Conservation (phyloP, 148 eudicot species). For the Agrostemma githago region DNA sequence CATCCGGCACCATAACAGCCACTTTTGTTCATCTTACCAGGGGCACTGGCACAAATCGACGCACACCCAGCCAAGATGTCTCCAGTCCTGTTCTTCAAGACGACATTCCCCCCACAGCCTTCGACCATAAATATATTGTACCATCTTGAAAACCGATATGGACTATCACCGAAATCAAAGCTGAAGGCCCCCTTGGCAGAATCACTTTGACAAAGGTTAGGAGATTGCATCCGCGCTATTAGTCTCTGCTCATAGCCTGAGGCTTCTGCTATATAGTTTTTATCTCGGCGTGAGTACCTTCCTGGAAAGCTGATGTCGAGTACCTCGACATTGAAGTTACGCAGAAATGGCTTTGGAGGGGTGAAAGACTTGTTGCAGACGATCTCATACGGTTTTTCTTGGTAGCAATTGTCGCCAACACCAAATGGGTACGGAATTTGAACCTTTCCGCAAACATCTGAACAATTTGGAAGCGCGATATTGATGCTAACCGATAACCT, state of each 20-base stretch:
- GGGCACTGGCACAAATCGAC: conserved; percentile 15
- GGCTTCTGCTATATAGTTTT: neutral
- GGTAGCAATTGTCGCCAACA: conserved; percentile 20
- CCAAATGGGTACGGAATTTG: too few relatives aligned
- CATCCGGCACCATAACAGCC: conserved; percentile 24
- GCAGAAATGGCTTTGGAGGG: conserved; percentile 17
- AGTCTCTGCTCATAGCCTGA: neutral
- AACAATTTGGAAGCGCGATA: conserved; percentile 25
- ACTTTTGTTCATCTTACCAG: neutral
- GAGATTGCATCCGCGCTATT: neutral
- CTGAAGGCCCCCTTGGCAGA: neutral
- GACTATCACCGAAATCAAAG: neutral
- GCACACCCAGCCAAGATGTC: conserved; percentile 13
- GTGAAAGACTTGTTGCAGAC: conserved; percentile 14
- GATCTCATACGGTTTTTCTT: conserved; percentile 19
- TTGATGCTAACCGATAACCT: neutral
- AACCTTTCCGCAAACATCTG: conserved; percentile 9
- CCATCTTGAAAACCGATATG: conserved; percentile 16
- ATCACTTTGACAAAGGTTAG: conserved; percentile 6
- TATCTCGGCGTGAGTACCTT: neutral
- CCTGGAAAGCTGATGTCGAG: conserved; percentile 9
- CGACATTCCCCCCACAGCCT: conserved; percentile 18
- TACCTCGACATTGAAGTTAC: conserved; percentile 5
- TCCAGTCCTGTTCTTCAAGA: neutral
- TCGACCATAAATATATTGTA: conserved; percentile 6